These are phyloP conservation scores for Bertia moriformis DNA, from an alignment of 2,329 filamentous ascomycete species.

Conservation along the genomic window DNA sequence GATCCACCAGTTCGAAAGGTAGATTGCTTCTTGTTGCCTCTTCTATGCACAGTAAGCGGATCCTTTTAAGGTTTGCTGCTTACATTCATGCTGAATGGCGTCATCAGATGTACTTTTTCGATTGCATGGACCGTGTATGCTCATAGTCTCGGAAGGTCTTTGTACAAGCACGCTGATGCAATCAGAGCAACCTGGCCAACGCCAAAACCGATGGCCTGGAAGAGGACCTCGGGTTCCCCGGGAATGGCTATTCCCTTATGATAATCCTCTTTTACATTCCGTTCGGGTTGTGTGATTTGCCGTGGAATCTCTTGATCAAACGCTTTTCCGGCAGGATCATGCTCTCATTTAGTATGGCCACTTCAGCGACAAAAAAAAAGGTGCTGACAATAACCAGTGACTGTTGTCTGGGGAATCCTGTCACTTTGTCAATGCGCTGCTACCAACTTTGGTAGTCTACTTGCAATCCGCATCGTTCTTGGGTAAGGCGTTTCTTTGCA, in stretches of 20 bases:
- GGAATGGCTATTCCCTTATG: conserved; percentile 25
- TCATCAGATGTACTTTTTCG: neutral
- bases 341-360: conserved; percentile 14
- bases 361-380: conserved; percentile 3
- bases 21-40: conserved; percentile 24
- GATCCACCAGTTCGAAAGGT: too few species aligned
- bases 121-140: conserved; percentile 21
- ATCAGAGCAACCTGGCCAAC: conserved; percentile 28
- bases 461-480: conserved; percentile 32
- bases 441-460: conserved; percentile 28
- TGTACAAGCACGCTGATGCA: conserved; percentile 4
- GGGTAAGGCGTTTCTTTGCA: conserved; percentile 17
- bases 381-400: conserved; percentile 12
- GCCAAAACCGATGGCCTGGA: conserved; percentile 32
- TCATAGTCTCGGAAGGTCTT: conserved; percentile 12
- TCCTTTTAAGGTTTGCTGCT: conserved; percentile 7
- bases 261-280: conserved; percentile 34
- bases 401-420: conserved; percentile 31
- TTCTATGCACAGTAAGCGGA: conserved; percentile 19
- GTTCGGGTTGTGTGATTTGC: conserved; percentile 30
- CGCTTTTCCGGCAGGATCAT: conserved; percentile 25
- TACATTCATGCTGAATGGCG: neutral
- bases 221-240: conserved; percentile 23
- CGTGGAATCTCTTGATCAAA: conserved; percentile 30
- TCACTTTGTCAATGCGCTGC: conserved; percentile 31